Evolutionary conservation across 2,329 filamentous ascomycete species (phyloP).

Genomic region (Chrysosporium queenslandicum): DNA sequence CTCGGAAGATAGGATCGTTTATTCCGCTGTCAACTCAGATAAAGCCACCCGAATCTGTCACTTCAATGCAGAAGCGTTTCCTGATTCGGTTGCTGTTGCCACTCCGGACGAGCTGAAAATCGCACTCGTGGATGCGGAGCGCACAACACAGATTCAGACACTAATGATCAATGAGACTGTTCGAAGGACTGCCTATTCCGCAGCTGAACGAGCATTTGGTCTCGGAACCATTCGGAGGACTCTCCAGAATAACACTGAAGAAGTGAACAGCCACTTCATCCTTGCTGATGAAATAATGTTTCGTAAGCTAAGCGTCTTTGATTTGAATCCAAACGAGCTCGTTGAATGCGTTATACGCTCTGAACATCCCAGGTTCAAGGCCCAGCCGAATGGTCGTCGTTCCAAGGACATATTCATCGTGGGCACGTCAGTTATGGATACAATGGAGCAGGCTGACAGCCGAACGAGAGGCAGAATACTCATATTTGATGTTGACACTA

Average conservation of each 20-base stretch:
- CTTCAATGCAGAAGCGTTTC: conserved; percentile 73
- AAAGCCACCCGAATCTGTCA: conserved; percentile 70
- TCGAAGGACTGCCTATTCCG: conserved; percentile 75
- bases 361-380: conserved; percentile 54
- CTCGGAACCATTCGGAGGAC: conserved; percentile 74
- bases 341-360: conserved; percentile 76
- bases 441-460: conserved; percentile 41
- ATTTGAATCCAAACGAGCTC: conserved; percentile 59
- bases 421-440: conserved; percentile 65
- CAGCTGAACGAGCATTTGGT: conserved; percentile 68
- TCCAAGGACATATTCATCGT: conserved; percentile 70
- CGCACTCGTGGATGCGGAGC: conserved; percentile 68
- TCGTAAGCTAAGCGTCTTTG: conserved; percentile 61
- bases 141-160: conserved; percentile 78
- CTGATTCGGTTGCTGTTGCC: conserved; percentile 69
- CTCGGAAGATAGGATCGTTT: conserved; percentile 75
- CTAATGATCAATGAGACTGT: conserved; percentile 73
- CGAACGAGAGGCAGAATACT: conserved; percentile 66
- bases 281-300: conserved; percentile 88
- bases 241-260: conserved; percentile 60
- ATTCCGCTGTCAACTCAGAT: conserved; percentile 86
- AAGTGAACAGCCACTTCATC: conserved; percentile 69
- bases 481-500: conserved; percentile 64
- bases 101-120: conserved; percentile 68
- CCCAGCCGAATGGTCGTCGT: conserved; percentile 43